A percentile compares a stretch with the other conserved stretches of the same genome.
Evolutionary conservation across 2,329 filamentous ascomycete genomes (phyloP).

Genomic region (Piedraia hortae): DNA sequence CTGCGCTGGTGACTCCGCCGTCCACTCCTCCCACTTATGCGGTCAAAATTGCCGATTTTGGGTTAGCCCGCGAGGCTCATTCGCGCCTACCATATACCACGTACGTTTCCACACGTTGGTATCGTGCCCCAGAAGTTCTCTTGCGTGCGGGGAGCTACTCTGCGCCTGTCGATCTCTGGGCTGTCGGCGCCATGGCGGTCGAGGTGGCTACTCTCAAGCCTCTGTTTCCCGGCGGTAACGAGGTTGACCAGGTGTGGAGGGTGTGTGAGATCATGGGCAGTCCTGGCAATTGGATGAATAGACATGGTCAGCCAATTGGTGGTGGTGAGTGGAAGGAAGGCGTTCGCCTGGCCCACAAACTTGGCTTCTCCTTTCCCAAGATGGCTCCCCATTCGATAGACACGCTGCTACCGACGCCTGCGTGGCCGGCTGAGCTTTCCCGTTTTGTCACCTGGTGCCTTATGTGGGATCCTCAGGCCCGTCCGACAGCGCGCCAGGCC

Average conservation of each 20-base stretch:
- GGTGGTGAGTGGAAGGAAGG: constrained; percentile 96
- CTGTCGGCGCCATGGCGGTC: constrained; percentile 91
- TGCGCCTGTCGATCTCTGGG: constrained; percentile 94
- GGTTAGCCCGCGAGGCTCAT: constrained; percentile 86
- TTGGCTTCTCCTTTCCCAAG: constrained; percentile 95
- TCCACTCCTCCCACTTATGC: constrained; percentile 83
- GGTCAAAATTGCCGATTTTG: constrained; percentile 96
- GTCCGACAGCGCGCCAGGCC: constrained; percentile 83
- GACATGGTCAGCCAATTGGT: constrained; percentile 58
- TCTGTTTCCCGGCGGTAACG: constrained; percentile 86
- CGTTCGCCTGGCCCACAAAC: constrained; percentile 69
- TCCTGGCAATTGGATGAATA: constrained; percentile 94
- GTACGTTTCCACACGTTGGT: constrained; percentile 95
- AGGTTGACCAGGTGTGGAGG: constrained; percentile 96
- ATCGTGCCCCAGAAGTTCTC: constrained; percentile 73
- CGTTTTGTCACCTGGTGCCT: constrained; percentile 96
- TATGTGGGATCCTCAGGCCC: constrained; percentile 88
- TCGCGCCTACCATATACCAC: constrained; percentile 93
- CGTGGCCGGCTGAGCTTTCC: constrained; percentile 70
- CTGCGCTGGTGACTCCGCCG: constrained; percentile 72
- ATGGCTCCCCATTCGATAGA: constrained; percentile 97
- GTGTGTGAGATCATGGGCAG: constrained; percentile 99
- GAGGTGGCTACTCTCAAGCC: constrained; percentile 93
- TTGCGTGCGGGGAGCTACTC: constrained; percentile 89
- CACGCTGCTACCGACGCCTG: constrained; percentile 64